A percentile compares a stretch with the other conserved stretches of the same genome.
phyloP scores from a whole-genome alignment of 805 yeast species.

The Torulaspora delbrueckii region DNA sequence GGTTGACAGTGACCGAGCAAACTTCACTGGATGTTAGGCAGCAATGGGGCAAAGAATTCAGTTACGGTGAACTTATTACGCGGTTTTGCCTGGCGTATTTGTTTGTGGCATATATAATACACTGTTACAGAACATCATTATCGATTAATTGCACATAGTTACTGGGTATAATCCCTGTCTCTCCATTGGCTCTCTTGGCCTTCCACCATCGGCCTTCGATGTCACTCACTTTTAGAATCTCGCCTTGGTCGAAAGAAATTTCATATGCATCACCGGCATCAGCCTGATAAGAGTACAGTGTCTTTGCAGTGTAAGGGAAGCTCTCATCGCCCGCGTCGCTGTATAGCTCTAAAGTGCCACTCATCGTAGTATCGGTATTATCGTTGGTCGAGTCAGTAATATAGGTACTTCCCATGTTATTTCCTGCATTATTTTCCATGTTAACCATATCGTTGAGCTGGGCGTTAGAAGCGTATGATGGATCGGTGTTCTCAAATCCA shows the following conservation, averaged over 20 bases:
- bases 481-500: slow-evolving; percentile 53
- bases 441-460: slow-evolving; percentile 10
- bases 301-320: slow-evolving; percentile 82
- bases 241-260: slow-evolving; percentile 85
- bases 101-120: neutral
- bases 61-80: slow-evolving; percentile 25
- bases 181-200: slow-evolving; percentile 83
- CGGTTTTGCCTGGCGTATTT: slow-evolving; percentile 25
- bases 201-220: slow-evolving; percentile 99
- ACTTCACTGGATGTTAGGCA: slow-evolving; percentile 24
- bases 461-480: slow-evolving; percentile 9
- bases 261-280: slow-evolving; percentile 92
- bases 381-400: slow-evolving; percentile 29
- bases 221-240: slow-evolving; percentile 85
- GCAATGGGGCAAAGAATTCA: slow-evolving; percentile 21
- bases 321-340: slow-evolving; percentile 35
- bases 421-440: neutral
- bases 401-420: slow-evolving; percentile 21
- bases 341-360: slow-evolving; percentile 35
- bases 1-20: slow-evolving; percentile 27
- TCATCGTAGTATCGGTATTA: slow-evolving; percentile 34
- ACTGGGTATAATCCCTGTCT: slow-evolving; percentile 93
- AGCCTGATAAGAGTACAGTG: slow-evolving; percentile 81
- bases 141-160: slow-evolving; percentile 79
- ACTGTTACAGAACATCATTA: slow-evolving; percentile 15